Evolutionary conservation across 148 eudicot genomes (phyloP).

Genomic region (Amaranthus palmeri): DNA sequence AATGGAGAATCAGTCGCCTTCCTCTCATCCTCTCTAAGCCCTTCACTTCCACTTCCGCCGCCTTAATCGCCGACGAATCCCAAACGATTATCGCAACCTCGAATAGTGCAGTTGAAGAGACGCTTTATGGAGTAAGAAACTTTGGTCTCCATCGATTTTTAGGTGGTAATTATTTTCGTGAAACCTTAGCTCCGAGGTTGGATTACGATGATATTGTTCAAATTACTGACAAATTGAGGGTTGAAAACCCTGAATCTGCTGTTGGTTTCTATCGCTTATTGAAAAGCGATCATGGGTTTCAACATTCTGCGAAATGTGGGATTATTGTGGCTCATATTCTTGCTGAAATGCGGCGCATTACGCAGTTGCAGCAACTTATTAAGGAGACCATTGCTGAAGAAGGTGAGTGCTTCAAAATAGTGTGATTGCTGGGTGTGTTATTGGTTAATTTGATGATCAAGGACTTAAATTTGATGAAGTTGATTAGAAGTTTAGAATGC

Average conservation of each 20-base stretch:
- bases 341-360: conserved; percentile 34
- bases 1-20: conserved; percentile 24
- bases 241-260: conserved; percentile 29
- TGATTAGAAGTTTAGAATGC: no score
- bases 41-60: conserved; percentile 25
- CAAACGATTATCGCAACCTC: background rate
- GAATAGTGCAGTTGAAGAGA: conserved; percentile 13
- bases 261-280: conserved; percentile 37
- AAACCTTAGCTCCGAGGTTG: conserved; percentile 18
- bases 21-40: conserved; percentile 27
- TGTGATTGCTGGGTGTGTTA: background rate
- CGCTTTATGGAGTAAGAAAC: conserved; percentile 19
- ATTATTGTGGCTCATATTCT: conserved; percentile 55
- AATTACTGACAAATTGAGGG: conserved; percentile 30
- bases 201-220: conserved; percentile 30
- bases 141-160: conserved; percentile 22
- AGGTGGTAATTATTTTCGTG: conserved; percentile 18
- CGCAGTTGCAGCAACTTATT: conserved; percentile 35
- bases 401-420: conserved; percentile 20
- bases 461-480: background rate
- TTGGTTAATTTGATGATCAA: background rate
- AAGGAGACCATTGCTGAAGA: conserved; percentile 35
- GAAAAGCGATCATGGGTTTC: conserved; percentile 45
- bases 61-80: conserved; percentile 16
- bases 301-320: conserved; percentile 35